These are phyloP conservation scores for Solanum chacoense DNA, from an alignment of 305 asterid genomes.

Conservation along the genomic window DNA sequence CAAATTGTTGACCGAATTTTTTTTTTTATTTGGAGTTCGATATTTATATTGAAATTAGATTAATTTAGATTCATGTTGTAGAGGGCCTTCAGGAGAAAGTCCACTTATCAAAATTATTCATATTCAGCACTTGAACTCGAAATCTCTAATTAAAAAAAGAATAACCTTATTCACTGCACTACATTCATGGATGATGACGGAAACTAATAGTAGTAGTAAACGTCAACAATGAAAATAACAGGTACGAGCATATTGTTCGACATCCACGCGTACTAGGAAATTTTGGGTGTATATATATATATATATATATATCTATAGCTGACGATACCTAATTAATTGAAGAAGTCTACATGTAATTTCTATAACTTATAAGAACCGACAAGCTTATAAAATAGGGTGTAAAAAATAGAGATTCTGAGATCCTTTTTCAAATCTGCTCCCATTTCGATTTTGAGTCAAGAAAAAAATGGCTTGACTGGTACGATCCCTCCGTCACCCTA, in stretches of 20 bases:
- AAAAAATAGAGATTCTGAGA: not conserved
- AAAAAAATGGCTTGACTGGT: no score
- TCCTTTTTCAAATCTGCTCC: no score
- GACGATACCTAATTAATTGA: not conserved
- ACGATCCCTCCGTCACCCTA: no score
- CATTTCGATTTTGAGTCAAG: no score
- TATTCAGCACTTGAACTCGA: fast-evolving
- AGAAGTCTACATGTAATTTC: not conserved
- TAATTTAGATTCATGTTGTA: not conserved
- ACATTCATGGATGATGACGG: no score
- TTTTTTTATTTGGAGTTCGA: no score
- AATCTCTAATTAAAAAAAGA: no score
- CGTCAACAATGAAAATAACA: not conserved
- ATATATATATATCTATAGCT: no score
- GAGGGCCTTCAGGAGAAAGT: not conserved
- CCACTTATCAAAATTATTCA: no score
- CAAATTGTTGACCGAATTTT: not conserved
- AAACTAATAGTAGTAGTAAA: not conserved
- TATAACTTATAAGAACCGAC: no score
- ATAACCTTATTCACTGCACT: fast-evolving
- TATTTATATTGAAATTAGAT: no score
- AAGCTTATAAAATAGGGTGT: not conserved
- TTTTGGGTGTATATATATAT: not conserved
- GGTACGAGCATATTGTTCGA: not conserved
- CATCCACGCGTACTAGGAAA: not conserved